A percentile compares a stretch with the other conserved stretches of the same genome.
These are phyloP conservation scores for Chrysochromulina tobinii DNA, from an alignment of 78 protist species.

Conservation along the genomic window DNA sequence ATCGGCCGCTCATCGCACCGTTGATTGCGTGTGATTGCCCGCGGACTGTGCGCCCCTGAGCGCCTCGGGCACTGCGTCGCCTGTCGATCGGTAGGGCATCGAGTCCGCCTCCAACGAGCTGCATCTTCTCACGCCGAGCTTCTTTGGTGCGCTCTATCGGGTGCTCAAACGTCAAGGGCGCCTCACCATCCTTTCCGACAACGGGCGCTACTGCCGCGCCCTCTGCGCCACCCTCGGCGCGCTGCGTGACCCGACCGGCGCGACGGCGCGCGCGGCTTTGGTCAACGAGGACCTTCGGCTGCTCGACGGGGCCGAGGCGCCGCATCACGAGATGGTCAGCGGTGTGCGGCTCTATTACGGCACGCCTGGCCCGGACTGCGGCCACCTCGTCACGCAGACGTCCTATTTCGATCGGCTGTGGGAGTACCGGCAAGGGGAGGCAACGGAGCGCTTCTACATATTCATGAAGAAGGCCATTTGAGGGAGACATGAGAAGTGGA, in stretches of 20 bases:
- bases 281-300: background rate
- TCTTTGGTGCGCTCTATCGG: too few relatives aligned
- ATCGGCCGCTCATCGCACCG: too few relatives aligned
- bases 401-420: conserved; percentile 13
- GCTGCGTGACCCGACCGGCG: background rate
- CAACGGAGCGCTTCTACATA: too few relatives aligned
- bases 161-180: background rate
- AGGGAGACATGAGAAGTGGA: too few relatives aligned
- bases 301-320: background rate
- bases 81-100: background rate
- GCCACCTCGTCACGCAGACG: background rate
- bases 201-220: background rate
- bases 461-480: too few relatives aligned
- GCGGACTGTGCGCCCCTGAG: too few relatives aligned
- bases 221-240: background rate
- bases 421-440: background rate
- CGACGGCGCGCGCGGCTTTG: background rate
- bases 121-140: background rate
- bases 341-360: background rate
- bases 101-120: background rate
- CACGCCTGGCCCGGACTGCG: background rate
- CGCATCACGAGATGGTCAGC: background rate
- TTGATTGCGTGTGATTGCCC: too few relatives aligned
- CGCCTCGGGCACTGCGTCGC: background rate
- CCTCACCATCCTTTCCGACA: conserved; percentile 13